These are phyloP conservation scores for Yamadazyma takamatsuzukensis DNA, from an alignment of 805 yeast species.

Conservation along the genomic window DNA sequence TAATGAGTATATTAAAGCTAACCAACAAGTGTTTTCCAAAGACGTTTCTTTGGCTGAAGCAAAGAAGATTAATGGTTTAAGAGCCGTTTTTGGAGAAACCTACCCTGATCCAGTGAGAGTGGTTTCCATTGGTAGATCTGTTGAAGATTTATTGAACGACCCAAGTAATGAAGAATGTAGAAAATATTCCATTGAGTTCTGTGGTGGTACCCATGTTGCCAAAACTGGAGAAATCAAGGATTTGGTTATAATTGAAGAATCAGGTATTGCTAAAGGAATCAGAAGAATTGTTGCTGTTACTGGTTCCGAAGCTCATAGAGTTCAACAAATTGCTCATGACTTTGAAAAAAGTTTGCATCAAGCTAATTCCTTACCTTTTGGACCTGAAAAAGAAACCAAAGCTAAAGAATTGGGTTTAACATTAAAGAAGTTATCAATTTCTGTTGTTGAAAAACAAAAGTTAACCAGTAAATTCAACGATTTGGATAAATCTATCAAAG, in stretches of 20 bases:
- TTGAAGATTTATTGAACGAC: slow-evolving; percentile 69
- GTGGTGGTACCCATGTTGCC: slow-evolving; percentile 98
- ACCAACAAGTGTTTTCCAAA: slow-evolving; percentile 72
- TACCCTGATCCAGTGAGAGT: slow-evolving; percentile 99
- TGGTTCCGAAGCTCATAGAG: slow-evolving; percentile 85
- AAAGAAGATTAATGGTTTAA: slow-evolving; percentile 71
- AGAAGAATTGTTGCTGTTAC: slow-evolving; percentile 98
- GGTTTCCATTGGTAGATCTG: slow-evolving; percentile 90
- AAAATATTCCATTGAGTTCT: slow-evolving; percentile 82
- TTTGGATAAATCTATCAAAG: slow-evolving; percentile 83
- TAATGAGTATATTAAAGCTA: slow-evolving; percentile 66
- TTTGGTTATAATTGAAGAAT: slow-evolving; percentile 85
- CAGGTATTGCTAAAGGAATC: slow-evolving; percentile 98
- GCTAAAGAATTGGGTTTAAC: slow-evolving; percentile 82
- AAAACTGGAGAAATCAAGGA: slow-evolving; percentile 93
- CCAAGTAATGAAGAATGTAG: slow-evolving; percentile 77
- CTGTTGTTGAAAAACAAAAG: slow-evolving; percentile 74
- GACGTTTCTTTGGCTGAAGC: slow-evolving; percentile 78
- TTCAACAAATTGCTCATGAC: slow-evolving; percentile 77
- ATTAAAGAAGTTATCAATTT: slow-evolving; percentile 76
- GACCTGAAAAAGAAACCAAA: slow-evolving; percentile 73
- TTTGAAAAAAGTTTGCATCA: slow-evolving; percentile 59
- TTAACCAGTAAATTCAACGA: slow-evolving; percentile 70
- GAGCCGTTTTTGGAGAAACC: slow-evolving; percentile 98
- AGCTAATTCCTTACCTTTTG: slow-evolving; percentile 63